Evolutionary conservation across 148 eudicot genomes (phyloP).

Genomic region (Vaccinium vitisidaea): DNA sequence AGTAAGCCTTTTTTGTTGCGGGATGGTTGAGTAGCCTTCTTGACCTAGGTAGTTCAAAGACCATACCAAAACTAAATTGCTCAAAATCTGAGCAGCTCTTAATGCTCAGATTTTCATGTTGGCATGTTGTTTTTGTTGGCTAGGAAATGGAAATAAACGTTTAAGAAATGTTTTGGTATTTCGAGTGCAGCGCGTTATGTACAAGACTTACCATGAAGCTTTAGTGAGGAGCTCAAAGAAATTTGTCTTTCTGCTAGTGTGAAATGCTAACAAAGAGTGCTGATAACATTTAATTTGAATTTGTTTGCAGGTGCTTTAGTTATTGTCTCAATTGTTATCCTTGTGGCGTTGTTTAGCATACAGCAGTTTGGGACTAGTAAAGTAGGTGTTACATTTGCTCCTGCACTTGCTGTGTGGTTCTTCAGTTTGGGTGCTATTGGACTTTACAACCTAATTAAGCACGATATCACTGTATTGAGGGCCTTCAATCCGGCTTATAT

Average conservation of each 20-base stretch:
- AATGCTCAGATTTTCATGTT: neutral
- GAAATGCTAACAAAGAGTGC: neutral
- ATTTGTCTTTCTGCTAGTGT: neutral
- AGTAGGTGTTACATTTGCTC: constrained; percentile 92
- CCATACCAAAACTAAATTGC: neutral
- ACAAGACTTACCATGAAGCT: neutral
- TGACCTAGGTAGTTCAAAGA: neutral
- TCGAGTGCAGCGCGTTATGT: neutral
- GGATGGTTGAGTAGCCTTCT: neutral
- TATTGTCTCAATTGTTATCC: constrained; percentile 68
- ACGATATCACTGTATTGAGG: constrained; percentile 62
- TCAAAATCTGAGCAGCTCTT: neutral
- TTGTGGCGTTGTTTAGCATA: constrained; percentile 83
- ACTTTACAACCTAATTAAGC: constrained; percentile 61
- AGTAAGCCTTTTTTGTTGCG: neutral
- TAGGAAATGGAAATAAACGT: neutral
- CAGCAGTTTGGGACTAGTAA: constrained; percentile 94
- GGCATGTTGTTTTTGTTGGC: neutral
- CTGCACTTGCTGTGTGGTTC: constrained; percentile 94
- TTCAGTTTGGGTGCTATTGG: constrained; percentile 79
- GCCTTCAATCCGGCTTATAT: constrained; percentile 89
- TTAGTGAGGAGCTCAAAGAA: neutral
- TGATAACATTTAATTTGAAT: neutral
- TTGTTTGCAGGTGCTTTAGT: constrained; percentile 70
- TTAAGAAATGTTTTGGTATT: neutral